A percentile compares a stretch with the other conserved stretches of the same genome.
phyloP scores from a whole-genome alignment of 192 early-diverging fungal genomes.

The Umbelopsis vinacea region DNA sequence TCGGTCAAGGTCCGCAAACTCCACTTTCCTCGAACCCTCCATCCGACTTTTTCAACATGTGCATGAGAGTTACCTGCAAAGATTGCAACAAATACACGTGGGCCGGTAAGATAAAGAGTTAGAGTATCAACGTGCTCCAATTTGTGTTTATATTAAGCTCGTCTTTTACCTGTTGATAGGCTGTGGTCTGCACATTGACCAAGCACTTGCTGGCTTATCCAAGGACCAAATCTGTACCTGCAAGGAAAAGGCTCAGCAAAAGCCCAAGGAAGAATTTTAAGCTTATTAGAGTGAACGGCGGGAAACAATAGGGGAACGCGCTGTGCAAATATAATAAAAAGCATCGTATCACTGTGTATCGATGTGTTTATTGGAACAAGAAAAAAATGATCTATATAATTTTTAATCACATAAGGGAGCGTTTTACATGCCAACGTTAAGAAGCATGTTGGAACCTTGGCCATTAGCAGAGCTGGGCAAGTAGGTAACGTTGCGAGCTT shows the following conservation, averaged over 20 bases:
- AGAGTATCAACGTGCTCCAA: neutral
- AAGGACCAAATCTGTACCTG: slow-evolving; percentile 35
- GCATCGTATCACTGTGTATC: too few species aligned
- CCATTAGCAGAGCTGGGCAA: slow-evolving; percentile 70
- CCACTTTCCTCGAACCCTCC: neutral
- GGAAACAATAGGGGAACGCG: too few species aligned
- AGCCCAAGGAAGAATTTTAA: slow-evolving; percentile 1
- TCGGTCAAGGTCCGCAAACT: too few species aligned
- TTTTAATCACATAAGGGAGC: neutral
- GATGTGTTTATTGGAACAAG: neutral
- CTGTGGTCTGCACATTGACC: slow-evolving; percentile 33
- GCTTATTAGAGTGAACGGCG: neutral
- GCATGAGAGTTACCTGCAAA: slow-evolving; percentile 31
- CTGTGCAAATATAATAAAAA: neutral
- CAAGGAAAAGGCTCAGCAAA: slow-evolving; percentile 26
- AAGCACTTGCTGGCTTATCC: slow-evolving; percentile 33
- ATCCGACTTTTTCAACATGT: slow-evolving; percentile 14
- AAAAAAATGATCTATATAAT: neutral
- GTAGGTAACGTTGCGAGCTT: slow-evolving; percentile 88
- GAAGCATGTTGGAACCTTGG: slow-evolving; percentile 70
- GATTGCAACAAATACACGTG: slow-evolving; percentile 32
- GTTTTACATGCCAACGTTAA: slow-evolving; percentile 52
- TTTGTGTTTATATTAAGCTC: neutral
- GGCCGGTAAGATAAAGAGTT: slow-evolving; percentile 15
- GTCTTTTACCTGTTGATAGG: slow-evolving; percentile 3